Evolutionary conservation across 257 asterid species (phyloP).

Genomic region (Cynanchum wilfordii): DNA sequence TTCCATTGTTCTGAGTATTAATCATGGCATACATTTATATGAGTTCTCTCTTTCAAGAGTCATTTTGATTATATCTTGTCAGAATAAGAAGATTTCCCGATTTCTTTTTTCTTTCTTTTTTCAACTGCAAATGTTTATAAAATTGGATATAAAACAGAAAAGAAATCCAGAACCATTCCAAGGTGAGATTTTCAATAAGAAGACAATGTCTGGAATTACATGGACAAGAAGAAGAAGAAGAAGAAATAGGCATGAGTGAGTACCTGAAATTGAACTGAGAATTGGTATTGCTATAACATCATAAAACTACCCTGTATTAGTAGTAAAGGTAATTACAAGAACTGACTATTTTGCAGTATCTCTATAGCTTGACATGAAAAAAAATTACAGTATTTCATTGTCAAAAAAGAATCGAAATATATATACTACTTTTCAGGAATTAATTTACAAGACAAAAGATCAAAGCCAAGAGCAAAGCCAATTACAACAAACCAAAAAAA

Average conservation of each 20-base stretch:
- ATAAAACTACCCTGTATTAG: background rate
- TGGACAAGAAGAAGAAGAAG: background rate
- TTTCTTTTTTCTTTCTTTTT: too few relatives aligned
- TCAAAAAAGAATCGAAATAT: slow-evolving; percentile 8
- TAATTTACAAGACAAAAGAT: slow-evolving; percentile 45
- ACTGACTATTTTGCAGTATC: slow-evolving; percentile 1
- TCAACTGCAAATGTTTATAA: too few relatives aligned
- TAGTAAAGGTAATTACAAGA: slow-evolving; percentile 8
- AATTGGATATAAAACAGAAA: too few relatives aligned
- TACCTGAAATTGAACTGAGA: background rate
- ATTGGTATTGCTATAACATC: slow-evolving; percentile 6
- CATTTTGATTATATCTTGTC: too few relatives aligned
- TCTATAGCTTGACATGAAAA: slow-evolving; percentile 1
- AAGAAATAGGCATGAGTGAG: background rate
- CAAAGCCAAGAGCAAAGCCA: slow-evolving; percentile 22
- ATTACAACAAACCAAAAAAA: slow-evolving; percentile 12
- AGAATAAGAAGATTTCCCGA: too few relatives aligned
- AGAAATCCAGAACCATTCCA: too few relatives aligned
- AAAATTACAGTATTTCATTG: slow-evolving; percentile 7
- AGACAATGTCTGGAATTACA: background rate
- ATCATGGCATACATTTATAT: too few relatives aligned
- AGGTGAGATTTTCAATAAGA: too few relatives aligned
- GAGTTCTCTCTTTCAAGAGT: too few relatives aligned
- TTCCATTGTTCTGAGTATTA: too few relatives aligned
- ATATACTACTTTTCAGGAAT: slow-evolving; percentile 30